Evolutionary conservation across 75 land plant species (phyloP).

Genomic region (Picea sitchensis): DNA sequence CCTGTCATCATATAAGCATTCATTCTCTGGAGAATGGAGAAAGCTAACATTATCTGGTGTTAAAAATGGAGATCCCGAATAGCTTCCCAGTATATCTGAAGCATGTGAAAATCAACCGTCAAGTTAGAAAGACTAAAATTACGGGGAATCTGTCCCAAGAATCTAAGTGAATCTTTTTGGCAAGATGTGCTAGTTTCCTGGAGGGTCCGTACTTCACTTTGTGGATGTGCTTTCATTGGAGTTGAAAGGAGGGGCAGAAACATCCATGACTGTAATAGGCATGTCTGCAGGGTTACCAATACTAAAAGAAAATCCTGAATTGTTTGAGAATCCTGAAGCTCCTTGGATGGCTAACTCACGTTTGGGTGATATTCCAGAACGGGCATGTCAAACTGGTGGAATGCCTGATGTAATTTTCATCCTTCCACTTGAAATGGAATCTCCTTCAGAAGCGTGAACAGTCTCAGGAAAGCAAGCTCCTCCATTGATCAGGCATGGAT

Average conservation of each 20-base stretch:
- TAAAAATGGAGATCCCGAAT: slow-evolving; percentile 69
- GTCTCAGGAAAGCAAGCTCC: not conserved
- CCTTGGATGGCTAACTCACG: slow-evolving; percentile 39
- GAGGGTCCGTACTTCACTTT: slow-evolving; percentile 36
- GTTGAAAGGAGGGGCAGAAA: slow-evolving; percentile 32
- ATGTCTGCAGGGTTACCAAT: not conserved
- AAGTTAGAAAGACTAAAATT: slow-evolving; percentile 4
- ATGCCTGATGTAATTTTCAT: slow-evolving; percentile 18
- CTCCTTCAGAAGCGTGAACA: not conserved
- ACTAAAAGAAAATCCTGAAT: too few species aligned
- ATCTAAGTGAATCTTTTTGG: too few species aligned
- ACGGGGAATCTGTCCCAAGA: too few species aligned
- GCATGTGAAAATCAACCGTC: slow-evolving; percentile 66
- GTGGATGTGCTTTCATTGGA: slow-evolving; percentile 39
- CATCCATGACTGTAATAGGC: slow-evolving; percentile 31
- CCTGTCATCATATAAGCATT: slow-evolving; percentile 34
- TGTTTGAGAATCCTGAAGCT: slow-evolving; percentile 16
- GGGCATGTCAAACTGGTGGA: slow-evolving; percentile 18
- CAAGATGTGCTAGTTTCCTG: slow-evolving; percentile 29
- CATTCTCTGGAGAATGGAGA: slow-evolving; percentile 6
- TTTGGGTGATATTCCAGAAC: not conserved
- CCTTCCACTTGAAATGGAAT: not conserved
- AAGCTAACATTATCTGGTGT: slow-evolving; percentile 45
- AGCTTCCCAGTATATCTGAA: slow-evolving; percentile 70
- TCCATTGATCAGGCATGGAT: not conserved